Percentiles rank a stretch among this genome's conserved stretches.
Conservation (phyloP, 208 protist genomes). For the Leishmania aethiopica region DNA sequence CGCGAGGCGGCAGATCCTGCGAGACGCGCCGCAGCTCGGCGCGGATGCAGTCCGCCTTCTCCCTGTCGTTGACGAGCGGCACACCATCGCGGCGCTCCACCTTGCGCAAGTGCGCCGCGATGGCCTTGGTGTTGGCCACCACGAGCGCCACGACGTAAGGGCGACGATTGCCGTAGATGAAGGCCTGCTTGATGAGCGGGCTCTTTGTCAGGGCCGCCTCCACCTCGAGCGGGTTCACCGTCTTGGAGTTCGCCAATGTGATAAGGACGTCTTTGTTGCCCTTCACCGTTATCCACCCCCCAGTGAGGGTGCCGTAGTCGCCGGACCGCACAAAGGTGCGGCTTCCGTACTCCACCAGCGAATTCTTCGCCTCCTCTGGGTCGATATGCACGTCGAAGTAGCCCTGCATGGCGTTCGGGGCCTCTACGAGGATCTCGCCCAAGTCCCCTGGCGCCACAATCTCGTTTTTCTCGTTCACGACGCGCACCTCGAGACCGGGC, state of each 20-base stretch:
- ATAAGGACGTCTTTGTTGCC: slow-evolving; percentile 88
- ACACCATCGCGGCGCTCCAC: slow-evolving; percentile 90
- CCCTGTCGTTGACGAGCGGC: slow-evolving; percentile 85
- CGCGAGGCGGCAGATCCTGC: slow-evolving; percentile 69
- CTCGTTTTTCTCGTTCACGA: slow-evolving; percentile 92
- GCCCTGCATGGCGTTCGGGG: slow-evolving; percentile 89
- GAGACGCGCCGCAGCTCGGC: slow-evolving; percentile 84
- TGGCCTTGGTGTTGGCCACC: slow-evolving; percentile 85
- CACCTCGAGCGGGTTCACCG: slow-evolving; percentile 81
- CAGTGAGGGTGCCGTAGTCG: slow-evolving; percentile 88
- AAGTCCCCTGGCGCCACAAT: slow-evolving; percentile 88
- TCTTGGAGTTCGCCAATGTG: slow-evolving; percentile 77
- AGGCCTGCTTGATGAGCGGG: slow-evolving; percentile 88
- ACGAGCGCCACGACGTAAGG: slow-evolving; percentile 84
- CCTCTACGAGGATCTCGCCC: slow-evolving; percentile 88
- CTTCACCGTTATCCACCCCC: slow-evolving; percentile 86
- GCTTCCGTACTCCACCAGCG: slow-evolving; percentile 86
- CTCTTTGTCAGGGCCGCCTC: slow-evolving; percentile 80
- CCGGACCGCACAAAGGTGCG: slow-evolving; percentile 90
- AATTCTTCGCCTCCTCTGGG: slow-evolving; percentile 86
- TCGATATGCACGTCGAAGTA: slow-evolving; percentile 93
- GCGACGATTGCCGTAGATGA: slow-evolving; percentile 73
- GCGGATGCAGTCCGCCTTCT: slow-evolving; percentile 90
- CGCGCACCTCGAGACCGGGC: slow-evolving; percentile 87
- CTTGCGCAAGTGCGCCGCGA: slow-evolving; percentile 84